A percentile compares a stretch with the other conserved stretches of the same genome.
Conservation (phyloP, 257 asterid species). For the Lycium ferocissimum region DNA sequence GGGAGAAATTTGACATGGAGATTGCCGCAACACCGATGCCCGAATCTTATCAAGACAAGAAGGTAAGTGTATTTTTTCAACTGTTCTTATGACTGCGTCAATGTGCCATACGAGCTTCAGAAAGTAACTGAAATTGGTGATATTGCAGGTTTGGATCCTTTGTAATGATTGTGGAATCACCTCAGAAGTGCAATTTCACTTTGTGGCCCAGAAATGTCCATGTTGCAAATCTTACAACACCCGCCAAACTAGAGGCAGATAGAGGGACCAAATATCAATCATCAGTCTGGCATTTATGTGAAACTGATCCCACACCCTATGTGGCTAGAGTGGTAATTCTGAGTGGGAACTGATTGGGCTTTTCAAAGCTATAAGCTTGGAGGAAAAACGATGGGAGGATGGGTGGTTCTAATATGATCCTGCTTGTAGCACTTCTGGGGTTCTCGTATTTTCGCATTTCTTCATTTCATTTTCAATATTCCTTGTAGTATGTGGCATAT, state of each 20-base stretch:
- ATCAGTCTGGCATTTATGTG: background rate
- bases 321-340: background rate
- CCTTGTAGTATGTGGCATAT: background rate
- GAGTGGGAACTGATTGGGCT: background rate
- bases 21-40: slow-evolving; percentile 94
- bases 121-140: background rate
- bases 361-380: background rate
- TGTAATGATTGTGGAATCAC: slow-evolving; percentile 75
- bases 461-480: background rate
- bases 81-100: background rate
- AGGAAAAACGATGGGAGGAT: background rate
- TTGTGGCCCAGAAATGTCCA: slow-evolving; percentile 68
- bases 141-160: slow-evolving; percentile 64
- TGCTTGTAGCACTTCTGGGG: background rate
- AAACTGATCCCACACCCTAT: background rate
- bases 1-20: slow-evolving; percentile 86
- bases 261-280: background rate
- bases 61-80: slow-evolving; percentile 41
- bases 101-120: background rate
- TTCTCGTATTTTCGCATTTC: background rate
- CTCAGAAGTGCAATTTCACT: slow-evolving; percentile 63
- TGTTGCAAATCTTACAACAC: slow-evolving; percentile 75
- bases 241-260: slow-evolving; percentile 59
- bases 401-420: background rate
- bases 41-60: slow-evolving; percentile 53